Conservation (phyloP, 2,329 filamentous ascomycete genomes). For the Simplicillium sp. region DNA sequence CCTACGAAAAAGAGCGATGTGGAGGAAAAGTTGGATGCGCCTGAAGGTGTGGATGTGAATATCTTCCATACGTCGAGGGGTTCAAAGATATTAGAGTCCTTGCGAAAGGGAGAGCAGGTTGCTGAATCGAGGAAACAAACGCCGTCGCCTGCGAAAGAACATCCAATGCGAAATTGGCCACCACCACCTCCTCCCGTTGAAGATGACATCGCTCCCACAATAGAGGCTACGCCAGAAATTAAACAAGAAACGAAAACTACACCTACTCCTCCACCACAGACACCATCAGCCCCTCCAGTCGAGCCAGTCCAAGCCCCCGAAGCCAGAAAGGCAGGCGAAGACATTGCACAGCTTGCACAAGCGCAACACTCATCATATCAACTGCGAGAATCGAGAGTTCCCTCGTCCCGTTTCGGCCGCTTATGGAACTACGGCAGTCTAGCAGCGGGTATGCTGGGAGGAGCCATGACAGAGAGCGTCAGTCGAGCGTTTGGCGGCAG, state of each 20-base stretch:
- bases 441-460: conserved; percentile 90
- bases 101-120: conserved; percentile 16
- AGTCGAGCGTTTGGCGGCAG: conserved; percentile 67
- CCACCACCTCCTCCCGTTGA: conserved; percentile 1
- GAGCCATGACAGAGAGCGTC: conserved; percentile 77
- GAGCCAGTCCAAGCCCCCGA: not conserved
- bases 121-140: conserved; percentile 5
- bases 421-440: conserved; percentile 93
- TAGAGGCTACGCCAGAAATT: not conserved
- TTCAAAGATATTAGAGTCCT: conserved; percentile 31
- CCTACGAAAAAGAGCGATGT: conserved; percentile 6
- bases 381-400: conserved; percentile 82
- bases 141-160: conserved; percentile 19
- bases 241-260: too few species aligned
- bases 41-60: conserved; percentile 32
- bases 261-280: not conserved
- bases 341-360: conserved; percentile 13
- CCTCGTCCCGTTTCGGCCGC: conserved; percentile 75
- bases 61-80: conserved; percentile 38
- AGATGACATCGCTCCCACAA: not conserved
- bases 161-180: conserved; percentile 26
- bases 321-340: not conserved
- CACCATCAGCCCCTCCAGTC: not conserved
- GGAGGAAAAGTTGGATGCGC: conserved; percentile 21
- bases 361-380: conserved; percentile 39